phyloP scores from a whole-genome alignment of 192 early-diverging fungal genomes.

The Helicostylum pulchrum region DNA sequence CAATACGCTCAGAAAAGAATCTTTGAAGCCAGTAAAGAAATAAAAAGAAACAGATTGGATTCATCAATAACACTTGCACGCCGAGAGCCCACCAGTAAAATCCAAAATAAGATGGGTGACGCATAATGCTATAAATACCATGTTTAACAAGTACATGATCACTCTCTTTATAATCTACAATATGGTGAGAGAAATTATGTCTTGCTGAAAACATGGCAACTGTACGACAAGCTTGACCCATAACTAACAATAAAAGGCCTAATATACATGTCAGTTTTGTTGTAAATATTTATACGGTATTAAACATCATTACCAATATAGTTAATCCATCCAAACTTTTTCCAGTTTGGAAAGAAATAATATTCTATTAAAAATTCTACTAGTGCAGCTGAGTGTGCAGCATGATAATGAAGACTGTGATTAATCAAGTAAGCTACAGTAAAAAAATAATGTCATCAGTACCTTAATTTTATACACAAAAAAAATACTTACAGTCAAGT shows the following conservation, averaged over 20 bases:
- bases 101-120: constrained; percentile 94
- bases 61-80: constrained; percentile 74
- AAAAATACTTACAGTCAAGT: constrained; percentile 73
- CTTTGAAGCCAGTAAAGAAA: constrained; percentile 62
- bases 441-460: background rate
- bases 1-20: constrained; percentile 80
- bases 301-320: constrained; percentile 32
- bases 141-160: constrained; percentile 80
- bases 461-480: background rate
- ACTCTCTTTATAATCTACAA: constrained; percentile 63
- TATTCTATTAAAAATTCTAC: constrained; percentile 70
- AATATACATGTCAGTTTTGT: background rate
- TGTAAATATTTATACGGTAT: background rate
- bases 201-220: constrained; percentile 91
- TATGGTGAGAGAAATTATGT: constrained; percentile 81
- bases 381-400: constrained; percentile 61
- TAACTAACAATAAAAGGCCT: constrained; percentile 61
- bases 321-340: constrained; percentile 43
- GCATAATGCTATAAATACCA: constrained; percentile 65
- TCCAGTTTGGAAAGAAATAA: constrained; percentile 58
- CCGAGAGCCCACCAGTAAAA: constrained; percentile 91
- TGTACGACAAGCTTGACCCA: constrained; percentile 74
- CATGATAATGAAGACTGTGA: constrained; percentile 67
- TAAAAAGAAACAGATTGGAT: constrained; percentile 69
- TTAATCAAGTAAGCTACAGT: constrained; percentile 70